These are phyloP conservation scores for Penicillium concentricum DNA, from an alignment of 2,329 filamentous ascomycete genomes.

Conservation along the genomic window DNA sequence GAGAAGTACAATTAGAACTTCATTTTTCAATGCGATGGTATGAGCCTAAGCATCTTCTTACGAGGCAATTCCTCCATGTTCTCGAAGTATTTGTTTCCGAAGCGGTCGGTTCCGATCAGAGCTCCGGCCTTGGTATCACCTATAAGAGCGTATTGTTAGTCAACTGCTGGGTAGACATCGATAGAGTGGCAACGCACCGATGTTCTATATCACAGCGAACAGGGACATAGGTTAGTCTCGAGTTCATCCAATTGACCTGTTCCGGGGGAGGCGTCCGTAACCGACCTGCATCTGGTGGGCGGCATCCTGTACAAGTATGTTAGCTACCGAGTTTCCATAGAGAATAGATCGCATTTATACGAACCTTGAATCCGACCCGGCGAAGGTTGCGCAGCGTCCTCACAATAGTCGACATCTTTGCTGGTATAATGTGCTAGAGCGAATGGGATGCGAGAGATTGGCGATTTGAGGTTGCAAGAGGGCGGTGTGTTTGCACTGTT, in stretches of 20 bases:
- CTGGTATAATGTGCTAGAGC: conserved; percentile 20
- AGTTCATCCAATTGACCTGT: conserved; percentile 6
- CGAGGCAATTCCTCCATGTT: conserved; percentile 90
- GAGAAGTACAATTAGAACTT: conserved; percentile 15
- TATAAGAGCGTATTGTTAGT: conserved; percentile 42
- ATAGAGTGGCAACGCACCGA: conserved; percentile 35
- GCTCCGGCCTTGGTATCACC: conserved; percentile 95
- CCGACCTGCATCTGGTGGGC: conserved; percentile 86
- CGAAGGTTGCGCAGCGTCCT: conserved; percentile 85
- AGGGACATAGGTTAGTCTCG: conserved; percentile 22
- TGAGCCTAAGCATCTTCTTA: conserved; percentile 47
- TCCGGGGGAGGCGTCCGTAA: conserved; percentile 15
- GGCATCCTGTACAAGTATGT: conserved; percentile 66
- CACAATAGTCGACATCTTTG: conserved; percentile 83
- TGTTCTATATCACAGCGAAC: conserved; percentile 36
- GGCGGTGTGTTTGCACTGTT: conserved; percentile 37
- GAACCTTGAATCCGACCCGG: conserved; percentile 82
- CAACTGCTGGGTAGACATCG: conserved; percentile 1
- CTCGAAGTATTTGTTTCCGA: conserved; percentile 97
- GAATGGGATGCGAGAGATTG: conserved; percentile 17
- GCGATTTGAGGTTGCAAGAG: conserved; percentile 26
- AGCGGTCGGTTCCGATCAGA: conserved; percentile 80
- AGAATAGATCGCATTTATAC: background rate
- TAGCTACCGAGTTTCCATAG: conserved; percentile 32
- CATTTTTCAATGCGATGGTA: background rate